These are phyloP conservation scores for Stachybotrys echinatus DNA, from an alignment of 2,329 filamentous ascomycete genomes.

Conservation along the genomic window DNA sequence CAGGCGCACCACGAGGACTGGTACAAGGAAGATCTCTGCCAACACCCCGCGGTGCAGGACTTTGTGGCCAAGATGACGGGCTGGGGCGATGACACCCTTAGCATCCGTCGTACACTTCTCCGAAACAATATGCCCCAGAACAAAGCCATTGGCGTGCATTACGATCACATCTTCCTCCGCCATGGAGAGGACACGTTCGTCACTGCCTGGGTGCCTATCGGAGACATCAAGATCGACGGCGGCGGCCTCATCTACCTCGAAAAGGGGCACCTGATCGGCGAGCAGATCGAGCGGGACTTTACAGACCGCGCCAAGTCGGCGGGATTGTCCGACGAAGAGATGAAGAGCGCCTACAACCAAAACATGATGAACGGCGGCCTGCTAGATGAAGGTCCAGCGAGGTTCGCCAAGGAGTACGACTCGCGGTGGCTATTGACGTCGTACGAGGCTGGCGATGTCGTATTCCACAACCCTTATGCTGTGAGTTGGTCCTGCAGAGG, in stretches of 20 bases:
- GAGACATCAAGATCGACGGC: constrained; percentile 44
- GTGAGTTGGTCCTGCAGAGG: no score
- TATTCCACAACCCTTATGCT: constrained; percentile 27
- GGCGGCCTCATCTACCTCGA: constrained; percentile 55
- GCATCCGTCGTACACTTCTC: constrained; percentile 37
- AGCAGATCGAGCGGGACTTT: constrained; percentile 43
- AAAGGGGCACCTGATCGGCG: constrained; percentile 34
- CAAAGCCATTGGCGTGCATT: constrained; percentile 55
- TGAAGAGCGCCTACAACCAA: constrained; percentile 45
- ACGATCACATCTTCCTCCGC: constrained; percentile 54
- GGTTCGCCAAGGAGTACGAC: constrained; percentile 21
- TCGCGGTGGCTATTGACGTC: constrained; percentile 28
- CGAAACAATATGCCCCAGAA: constrained; percentile 52
- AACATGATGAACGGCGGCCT: constrained; percentile 55
- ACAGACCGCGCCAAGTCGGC: constrained; percentile 37
- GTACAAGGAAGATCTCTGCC: constrained; percentile 43
- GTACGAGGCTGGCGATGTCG: constrained; percentile 35
- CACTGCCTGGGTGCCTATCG: constrained; percentile 54
- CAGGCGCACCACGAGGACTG: not conserved
- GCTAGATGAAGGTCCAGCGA: constrained; percentile 41
- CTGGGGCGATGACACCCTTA: constrained; percentile 44
- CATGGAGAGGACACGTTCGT: constrained; percentile 49
- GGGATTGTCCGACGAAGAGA: constrained; percentile 47
- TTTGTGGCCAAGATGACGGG: constrained; percentile 47
- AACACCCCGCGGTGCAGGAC: constrained; percentile 40